Conservation (phyloP, 2,329 filamentous ascomycete species). For the Venturia oleaginea region DNA sequence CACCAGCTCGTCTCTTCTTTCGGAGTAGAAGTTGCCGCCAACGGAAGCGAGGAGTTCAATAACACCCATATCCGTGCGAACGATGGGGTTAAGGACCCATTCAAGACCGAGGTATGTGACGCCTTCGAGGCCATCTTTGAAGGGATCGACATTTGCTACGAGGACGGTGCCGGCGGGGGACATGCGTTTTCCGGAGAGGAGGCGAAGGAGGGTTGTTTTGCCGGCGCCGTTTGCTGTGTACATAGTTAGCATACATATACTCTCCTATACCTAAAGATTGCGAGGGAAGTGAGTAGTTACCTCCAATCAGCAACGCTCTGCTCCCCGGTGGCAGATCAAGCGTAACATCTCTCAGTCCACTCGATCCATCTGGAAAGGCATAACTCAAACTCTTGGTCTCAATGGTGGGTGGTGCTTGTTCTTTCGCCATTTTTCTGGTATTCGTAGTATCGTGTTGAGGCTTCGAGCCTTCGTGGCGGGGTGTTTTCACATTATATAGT, state of each 20-base stretch:
- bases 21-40: slow-evolving; percentile 74
- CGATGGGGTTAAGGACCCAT: slow-evolving; percentile 96
- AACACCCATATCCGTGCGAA: slow-evolving; percentile 90
- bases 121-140: slow-evolving; percentile 80
- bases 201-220: slow-evolving; percentile 91
- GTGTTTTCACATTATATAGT: not conserved
- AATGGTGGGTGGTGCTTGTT: slow-evolving; percentile 49
- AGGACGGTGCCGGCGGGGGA: slow-evolving; percentile 65
- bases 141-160: slow-evolving; percentile 81
- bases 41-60: slow-evolving; percentile 75
- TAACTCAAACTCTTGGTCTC: slow-evolving; percentile 71
- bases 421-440: slow-evolving; percentile 20
- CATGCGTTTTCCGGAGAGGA: slow-evolving; percentile 90
- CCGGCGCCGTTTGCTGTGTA: slow-evolving; percentile 77
- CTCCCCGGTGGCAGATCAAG: slow-evolving; percentile 73
- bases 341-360: slow-evolving; percentile 65
- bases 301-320: slow-evolving; percentile 85
- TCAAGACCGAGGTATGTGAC: slow-evolving; percentile 96
- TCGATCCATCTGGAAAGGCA: slow-evolving; percentile 75
- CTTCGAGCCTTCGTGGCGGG: not conserved
- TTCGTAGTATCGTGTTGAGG: slow-evolving; percentile 14
- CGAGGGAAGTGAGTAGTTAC: slow-evolving; percentile 29
- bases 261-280: not conserved
- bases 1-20: slow-evolving; percentile 78
- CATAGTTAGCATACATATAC: slow-evolving; percentile 15